Conservation (phyloP, 225 moss, liverwort and hornwort genomes). For the Polytrichum commune region DNA sequence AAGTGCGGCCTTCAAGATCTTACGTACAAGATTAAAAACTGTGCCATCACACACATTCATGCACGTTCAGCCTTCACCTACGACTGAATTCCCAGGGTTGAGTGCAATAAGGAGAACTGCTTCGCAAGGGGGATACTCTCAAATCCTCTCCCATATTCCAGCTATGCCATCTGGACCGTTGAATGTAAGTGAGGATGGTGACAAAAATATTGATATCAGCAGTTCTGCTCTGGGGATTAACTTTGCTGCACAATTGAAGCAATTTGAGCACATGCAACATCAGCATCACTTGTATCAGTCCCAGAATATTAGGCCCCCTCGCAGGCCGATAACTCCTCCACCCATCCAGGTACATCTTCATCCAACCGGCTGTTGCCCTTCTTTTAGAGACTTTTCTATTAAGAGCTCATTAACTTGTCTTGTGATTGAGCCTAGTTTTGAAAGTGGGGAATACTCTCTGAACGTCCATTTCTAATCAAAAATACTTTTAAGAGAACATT, state of each 20-base stretch:
- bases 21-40: slow-evolving; percentile 90
- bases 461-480: background rate
- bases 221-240: slow-evolving; percentile 70
- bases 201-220: slow-evolving; percentile 48
- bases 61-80: slow-evolving; percentile 63
- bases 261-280: slow-evolving; percentile 90
- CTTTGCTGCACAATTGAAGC: slow-evolving; percentile 75
- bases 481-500: background rate
- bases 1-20: slow-evolving; percentile 97
- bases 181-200: slow-evolving; percentile 58
- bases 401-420: too few species aligned
- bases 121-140: slow-evolving; percentile 83
- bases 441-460: background rate
- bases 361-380: background rate
- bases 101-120: slow-evolving; percentile 83
- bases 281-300: slow-evolving; percentile 83
- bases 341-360: slow-evolving; percentile 48
- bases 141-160: slow-evolving; percentile 87
- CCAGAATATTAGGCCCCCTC: slow-evolving; percentile 60
- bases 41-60: slow-evolving; percentile 80
- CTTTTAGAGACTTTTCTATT: background rate
- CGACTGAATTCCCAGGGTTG: slow-evolving; percentile 65
- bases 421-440: background rate
- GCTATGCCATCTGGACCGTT: slow-evolving; percentile 45
- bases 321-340: slow-evolving; percentile 46